A percentile compares a stretch with the other conserved stretches of the same genome.
phyloP scores from a whole-genome alignment of 2,329 filamentous ascomycete genomes.

The Exophiala calicioides region DNA sequence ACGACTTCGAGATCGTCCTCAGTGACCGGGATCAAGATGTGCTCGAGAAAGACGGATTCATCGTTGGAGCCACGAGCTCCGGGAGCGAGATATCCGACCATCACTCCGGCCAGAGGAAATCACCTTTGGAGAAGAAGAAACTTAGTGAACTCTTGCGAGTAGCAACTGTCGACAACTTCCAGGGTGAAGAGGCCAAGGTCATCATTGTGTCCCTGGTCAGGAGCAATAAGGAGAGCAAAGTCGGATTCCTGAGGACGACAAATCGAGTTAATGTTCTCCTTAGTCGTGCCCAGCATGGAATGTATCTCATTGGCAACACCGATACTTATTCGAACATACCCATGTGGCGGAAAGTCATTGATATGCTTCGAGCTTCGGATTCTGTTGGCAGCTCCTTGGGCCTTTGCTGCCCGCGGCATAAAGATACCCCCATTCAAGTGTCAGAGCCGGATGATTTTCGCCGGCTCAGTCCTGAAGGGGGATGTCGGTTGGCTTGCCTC shows the following conservation, averaged over 20 bases:
- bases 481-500: constrained; percentile 56
- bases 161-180: constrained; percentile 73
- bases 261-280: constrained; percentile 67
- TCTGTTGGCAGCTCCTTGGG: constrained; percentile 55
- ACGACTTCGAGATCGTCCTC: constrained; percentile 61
- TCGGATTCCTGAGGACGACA: constrained; percentile 65
- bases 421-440: constrained; percentile 52
- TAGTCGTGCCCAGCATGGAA: constrained; percentile 66
- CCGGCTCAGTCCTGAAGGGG: constrained; percentile 60
- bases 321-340: constrained; percentile 49
- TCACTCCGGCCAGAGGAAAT: too few relatives aligned
- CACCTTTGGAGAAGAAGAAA: constrained; percentile 33
- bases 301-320: constrained; percentile 70
- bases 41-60: constrained; percentile 45
- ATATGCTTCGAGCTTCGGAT: constrained; percentile 49
- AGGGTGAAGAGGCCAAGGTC: constrained; percentile 73
- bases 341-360: constrained; percentile 66
- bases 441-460: constrained; percentile 60
- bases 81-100: too few relatives aligned
- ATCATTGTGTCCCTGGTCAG: constrained; percentile 70
- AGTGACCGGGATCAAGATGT: constrained; percentile 64
- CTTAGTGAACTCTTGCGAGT: constrained; percentile 48
- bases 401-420: constrained; percentile 64
- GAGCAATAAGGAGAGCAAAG: constrained; percentile 60
- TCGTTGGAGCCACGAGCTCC: too few relatives aligned